phyloP scores from a whole-genome alignment of 108 stramenopile genomes.

The Pseudonitzschia multiseries region DNA sequence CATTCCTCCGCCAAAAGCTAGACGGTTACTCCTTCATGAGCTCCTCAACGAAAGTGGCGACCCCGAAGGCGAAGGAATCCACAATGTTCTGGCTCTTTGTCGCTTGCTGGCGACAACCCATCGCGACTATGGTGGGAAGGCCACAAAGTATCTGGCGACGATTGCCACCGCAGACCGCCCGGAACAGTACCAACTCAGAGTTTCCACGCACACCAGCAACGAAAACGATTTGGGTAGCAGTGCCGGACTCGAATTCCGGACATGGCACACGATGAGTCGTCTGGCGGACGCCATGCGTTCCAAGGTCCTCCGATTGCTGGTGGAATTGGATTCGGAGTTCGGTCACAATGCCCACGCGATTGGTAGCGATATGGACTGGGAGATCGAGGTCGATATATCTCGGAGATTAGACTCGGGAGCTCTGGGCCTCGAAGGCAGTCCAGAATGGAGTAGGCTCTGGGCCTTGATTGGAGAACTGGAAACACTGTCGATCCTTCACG shows the following conservation, averaged over 20 bases:
- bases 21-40: background rate
- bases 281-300: background rate
- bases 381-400: background rate
- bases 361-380: background rate
- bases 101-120: constrained; percentile 19
- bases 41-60: background rate
- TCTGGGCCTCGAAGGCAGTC: background rate
- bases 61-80: background rate
- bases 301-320: background rate
- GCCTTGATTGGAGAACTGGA: background rate
- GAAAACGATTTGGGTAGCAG: background rate
- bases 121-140: constrained; percentile 12
- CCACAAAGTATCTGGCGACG: background rate
- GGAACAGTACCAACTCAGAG: background rate
- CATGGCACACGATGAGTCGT: constrained; percentile 1
- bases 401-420: background rate
- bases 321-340: background rate
- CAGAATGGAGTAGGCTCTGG: background rate
- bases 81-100: background rate
- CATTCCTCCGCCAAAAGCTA: background rate
- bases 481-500: background rate
- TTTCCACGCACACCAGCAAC: background rate
- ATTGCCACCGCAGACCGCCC: background rate
- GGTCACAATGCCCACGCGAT: background rate
- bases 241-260: background rate